Percentiles rank a stretch among this genome's conserved stretches.
Evolutionary conservation across 805 yeast genomes (phyloP).

Genomic region (Dipodascus geniculatus): DNA sequence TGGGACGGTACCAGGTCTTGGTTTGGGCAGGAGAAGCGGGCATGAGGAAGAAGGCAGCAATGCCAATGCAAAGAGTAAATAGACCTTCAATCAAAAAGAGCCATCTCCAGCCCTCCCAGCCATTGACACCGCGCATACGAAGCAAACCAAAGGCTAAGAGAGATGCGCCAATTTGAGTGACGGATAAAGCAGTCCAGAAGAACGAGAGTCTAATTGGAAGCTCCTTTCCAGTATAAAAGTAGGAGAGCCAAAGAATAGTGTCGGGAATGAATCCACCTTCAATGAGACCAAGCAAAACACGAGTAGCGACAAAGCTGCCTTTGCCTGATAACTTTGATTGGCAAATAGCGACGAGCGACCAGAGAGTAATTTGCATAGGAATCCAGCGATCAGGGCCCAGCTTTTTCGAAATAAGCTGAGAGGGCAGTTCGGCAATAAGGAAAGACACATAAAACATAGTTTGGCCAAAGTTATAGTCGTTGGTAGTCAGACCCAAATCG

Average conservation of each 20-base stretch:
- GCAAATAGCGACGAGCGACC: constrained; percentile 45
- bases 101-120: constrained; percentile 53
- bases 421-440: constrained; percentile 51
- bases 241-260: constrained; percentile 49
- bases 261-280: constrained; percentile 68
- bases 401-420: constrained; percentile 51
- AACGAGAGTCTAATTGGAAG: constrained; percentile 45
- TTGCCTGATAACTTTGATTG: constrained; percentile 36
- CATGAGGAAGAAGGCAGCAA: constrained; percentile 37
- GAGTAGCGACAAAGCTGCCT: constrained; percentile 34
- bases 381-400: constrained; percentile 57
- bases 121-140: constrained; percentile 34
- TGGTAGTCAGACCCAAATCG: constrained; percentile 41
- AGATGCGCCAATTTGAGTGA: constrained; percentile 35
- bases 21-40: constrained; percentile 46
- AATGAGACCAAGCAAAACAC: constrained; percentile 43
- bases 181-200: constrained; percentile 46
- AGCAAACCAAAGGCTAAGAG: constrained; percentile 44
- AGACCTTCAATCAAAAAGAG: constrained; percentile 54
- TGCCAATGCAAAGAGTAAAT: constrained; percentile 42
- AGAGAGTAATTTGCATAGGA: constrained; percentile 44
- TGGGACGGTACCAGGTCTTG: constrained; percentile 35
- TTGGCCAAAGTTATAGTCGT: constrained; percentile 48
- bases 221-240: constrained; percentile 51
- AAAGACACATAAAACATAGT: constrained; percentile 46